Evolutionary conservation across 148 eudicot species (phyloP), one percentile per base, ranked within the genome.

Genomic region (Suaeda aralocaspica): DNA sequence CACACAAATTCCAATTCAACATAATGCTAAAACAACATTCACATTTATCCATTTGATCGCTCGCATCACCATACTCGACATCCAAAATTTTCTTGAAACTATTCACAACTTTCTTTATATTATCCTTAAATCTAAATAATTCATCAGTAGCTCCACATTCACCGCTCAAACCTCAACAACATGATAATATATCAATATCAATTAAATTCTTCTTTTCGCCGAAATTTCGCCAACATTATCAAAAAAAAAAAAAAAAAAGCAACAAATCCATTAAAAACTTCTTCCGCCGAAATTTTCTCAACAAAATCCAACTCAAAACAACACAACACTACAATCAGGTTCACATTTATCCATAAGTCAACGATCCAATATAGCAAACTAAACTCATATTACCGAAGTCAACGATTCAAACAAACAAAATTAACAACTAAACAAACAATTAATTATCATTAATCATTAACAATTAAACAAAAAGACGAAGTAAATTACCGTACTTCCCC

Each of bases 401-500:
- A 46, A 46, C 16, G 50, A 46, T 46, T 5, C 10, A 46, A 46
- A n/a, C n/a, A n/a, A n/a, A n/a, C n/a, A n/a, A n/a, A n/a, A n/a
- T n/a, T n/a, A n/a, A n/a, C n/a, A n/a, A n/a, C n/a, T n/a, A n/a
- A n/a, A n/a, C n/a, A n/a, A n/a, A n/a, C 41, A 36, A 48, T 19
- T 16, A 67, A 21, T 18, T 8, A 24, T 15, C 21, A 45, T 63
- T 19, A 41, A 19, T 63, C 29, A 39, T 63, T 41, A 31, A 46
- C 2, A 48, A 48, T 44, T 8, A 14, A 48, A 48, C 0, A 25
- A 6, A 29, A 28, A 44, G 0, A 19, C 21, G 1, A 13, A 44
- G 6, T 48, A 33, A 8, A 48, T 49, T 81, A 94, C 99, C 92
- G 99, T 94, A 89, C 99, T 91, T 12, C 99, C 97, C 97, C 99